Conservation (phyloP, 2,329 filamentous ascomycete species). For the Colletotrichum shisoi region DNA sequence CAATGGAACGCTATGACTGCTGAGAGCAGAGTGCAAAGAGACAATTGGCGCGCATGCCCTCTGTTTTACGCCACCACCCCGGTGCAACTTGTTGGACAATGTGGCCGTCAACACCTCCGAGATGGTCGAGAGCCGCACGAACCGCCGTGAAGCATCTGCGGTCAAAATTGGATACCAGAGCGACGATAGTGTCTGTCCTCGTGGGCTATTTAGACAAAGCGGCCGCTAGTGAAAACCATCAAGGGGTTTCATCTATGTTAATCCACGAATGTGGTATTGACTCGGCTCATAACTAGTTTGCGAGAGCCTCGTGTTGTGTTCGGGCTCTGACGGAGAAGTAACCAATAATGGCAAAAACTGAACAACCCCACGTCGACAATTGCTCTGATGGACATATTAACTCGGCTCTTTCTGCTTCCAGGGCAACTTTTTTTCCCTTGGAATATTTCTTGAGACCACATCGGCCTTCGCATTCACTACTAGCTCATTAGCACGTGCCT, state of each 20-base stretch:
- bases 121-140: too few relatives aligned
- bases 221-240: slow-evolving; percentile 6
- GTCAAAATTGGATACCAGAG: neutral
- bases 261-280: slow-evolving; percentile 20
- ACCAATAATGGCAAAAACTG: neutral
- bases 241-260: slow-evolving; percentile 3
- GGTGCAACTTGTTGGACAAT: neutral
- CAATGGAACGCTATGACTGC: neutral
- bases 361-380: too few relatives aligned
- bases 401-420: too few relatives aligned
- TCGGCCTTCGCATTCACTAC: neutral
- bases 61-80: neutral
- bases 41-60: slow-evolving; percentile 4
- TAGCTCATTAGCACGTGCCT: too few relatives aligned
- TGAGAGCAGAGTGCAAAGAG: too few relatives aligned
- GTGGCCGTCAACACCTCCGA: too few relatives aligned
- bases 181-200: neutral
- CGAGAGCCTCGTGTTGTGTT: neutral
- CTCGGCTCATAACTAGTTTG: neutral
- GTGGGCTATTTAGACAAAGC: slow-evolving; percentile 5
- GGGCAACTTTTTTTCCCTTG: too few relatives aligned
- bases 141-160: neutral
- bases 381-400: neutral
- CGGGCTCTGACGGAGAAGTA: neutral
- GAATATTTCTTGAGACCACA: too few relatives aligned